phyloP scores from a whole-genome alignment of 2,329 filamentous ascomycete genomes.

The Colletotrichum karsti region DNA sequence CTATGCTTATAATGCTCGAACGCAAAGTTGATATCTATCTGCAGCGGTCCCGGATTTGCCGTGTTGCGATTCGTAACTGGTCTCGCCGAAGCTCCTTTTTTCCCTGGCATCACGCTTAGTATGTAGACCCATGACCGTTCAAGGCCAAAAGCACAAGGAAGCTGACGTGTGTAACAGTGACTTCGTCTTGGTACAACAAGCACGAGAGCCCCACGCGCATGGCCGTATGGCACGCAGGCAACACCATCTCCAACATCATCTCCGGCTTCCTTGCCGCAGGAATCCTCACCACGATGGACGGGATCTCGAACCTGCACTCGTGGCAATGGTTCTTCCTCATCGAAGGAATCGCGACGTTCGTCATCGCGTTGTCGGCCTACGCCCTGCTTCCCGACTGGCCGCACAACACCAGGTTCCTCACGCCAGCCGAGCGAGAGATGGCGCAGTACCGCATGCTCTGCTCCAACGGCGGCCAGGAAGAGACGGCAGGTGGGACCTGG shows the following conservation, averaged over 20 bases:
- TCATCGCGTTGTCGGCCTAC: constrained; percentile 41
- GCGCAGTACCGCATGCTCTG: constrained; percentile 43
- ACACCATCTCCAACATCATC: constrained; percentile 53
- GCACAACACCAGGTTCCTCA: constrained; percentile 45
- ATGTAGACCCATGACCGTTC: background rate
- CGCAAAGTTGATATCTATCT: background rate
- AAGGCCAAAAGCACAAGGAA: background rate
- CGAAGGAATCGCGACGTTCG: constrained; percentile 45
- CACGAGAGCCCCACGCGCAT: constrained; percentile 50
- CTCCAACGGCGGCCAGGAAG: constrained; percentile 45
- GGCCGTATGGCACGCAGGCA: constrained; percentile 53
- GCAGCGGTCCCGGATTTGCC: constrained; percentile 33
- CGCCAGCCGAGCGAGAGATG: constrained; percentile 49
- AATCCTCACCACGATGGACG: constrained; percentile 52
- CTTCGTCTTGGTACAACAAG: constrained; percentile 55
- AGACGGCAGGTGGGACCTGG: constrained; percentile 44
- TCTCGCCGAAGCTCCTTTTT: constrained; percentile 45
- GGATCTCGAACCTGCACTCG: constrained; percentile 43
- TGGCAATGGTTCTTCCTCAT: constrained; percentile 59
- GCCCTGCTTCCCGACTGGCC: constrained; percentile 49
- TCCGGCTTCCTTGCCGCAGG: constrained; percentile 54
- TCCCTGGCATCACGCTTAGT: constrained; percentile 55
- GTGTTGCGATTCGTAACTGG: constrained; percentile 38
- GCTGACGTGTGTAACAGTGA: constrained; percentile 33
- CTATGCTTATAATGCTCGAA: too few species aligned